Evolutionary conservation across 2,329 filamentous ascomycete genomes (phyloP).

Genomic region (Helicocarpus griseus): DNA sequence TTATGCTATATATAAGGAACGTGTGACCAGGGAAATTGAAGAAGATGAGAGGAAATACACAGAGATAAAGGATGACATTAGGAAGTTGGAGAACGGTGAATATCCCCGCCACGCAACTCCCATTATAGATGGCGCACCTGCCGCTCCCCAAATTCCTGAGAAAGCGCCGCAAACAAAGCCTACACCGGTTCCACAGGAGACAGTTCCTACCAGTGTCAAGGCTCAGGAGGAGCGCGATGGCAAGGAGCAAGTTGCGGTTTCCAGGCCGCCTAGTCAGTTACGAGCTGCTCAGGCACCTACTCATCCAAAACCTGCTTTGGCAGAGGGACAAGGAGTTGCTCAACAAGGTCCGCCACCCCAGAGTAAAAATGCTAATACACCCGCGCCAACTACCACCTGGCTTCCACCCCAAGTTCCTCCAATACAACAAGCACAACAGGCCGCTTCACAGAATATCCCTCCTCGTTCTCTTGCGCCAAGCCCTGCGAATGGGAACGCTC

Average conservation of each 20-base stretch:
- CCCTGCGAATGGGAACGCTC: conserved; percentile 14
- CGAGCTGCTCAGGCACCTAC: not conserved
- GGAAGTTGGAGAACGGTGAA: conserved; percentile 54
- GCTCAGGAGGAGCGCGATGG: not conserved
- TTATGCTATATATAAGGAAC: conserved; percentile 63
- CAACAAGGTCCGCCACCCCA: not conserved
- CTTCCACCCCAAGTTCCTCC: not conserved
- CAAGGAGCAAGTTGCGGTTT: not conserved
- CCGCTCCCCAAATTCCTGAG: not conserved
- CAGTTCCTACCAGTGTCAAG: not conserved
- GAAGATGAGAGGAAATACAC: conserved; percentile 63
- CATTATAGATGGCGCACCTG: not conserved
- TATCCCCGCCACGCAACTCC: conserved; percentile 34
- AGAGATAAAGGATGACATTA: conserved; percentile 56
- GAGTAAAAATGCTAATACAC: not conserved
- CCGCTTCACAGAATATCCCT: not conserved
- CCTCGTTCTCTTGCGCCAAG: conserved; percentile 6
- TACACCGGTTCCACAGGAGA: not conserved
- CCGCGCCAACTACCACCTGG: not conserved
- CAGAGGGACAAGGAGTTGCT: not conserved
- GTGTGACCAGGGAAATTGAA: conserved; percentile 59
- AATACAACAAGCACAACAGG: conserved; percentile 6
- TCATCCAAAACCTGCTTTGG: not conserved
- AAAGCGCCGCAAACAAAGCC: not conserved
- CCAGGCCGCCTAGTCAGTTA: not conserved